phyloP scores from a whole-genome alignment of 2,329 filamentous ascomycete species.

The Dendryphion nanum region DNA sequence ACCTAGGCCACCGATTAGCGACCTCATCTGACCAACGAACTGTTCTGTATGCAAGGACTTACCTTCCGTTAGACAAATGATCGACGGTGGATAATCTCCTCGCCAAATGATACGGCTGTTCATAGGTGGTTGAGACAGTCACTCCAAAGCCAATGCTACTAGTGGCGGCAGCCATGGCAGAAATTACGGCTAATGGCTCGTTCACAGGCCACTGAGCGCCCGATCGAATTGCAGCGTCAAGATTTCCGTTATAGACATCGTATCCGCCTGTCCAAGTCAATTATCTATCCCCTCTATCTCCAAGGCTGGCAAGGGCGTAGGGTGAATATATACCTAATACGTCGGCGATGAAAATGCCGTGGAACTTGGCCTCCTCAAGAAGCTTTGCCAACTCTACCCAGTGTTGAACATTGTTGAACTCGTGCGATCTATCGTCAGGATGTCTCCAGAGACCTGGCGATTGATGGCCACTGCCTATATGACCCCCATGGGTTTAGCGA shows the following conservation, averaged over 20 bases:
- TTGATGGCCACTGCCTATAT: slow-evolving; percentile 28
- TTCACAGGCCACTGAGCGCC: slow-evolving; percentile 72
- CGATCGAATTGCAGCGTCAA: slow-evolving; percentile 59
- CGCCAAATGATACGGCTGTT: slow-evolving; percentile 67
- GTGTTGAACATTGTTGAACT: slow-evolving; percentile 47
- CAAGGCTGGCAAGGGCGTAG: not conserved
- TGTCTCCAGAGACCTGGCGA: slow-evolving; percentile 63
- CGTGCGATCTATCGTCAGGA: slow-evolving; percentile 61
- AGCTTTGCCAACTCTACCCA: slow-evolving; percentile 40
- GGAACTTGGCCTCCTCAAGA: slow-evolving; percentile 39
- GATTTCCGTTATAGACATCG: slow-evolving; percentile 66
- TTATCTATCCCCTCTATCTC: not conserved
- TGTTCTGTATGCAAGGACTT: slow-evolving; percentile 6
- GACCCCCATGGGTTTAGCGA: too few relatives aligned
- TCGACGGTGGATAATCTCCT: slow-evolving; percentile 65
- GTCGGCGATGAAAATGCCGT: slow-evolving; percentile 44
- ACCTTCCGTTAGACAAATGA: slow-evolving; percentile 63
- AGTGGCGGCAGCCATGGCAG: slow-evolving; percentile 67
- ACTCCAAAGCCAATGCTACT: slow-evolving; percentile 68
- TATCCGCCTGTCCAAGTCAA: slow-evolving; percentile 55
- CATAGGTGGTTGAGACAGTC: slow-evolving; percentile 67
- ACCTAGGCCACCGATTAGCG: slow-evolving; percentile 2
- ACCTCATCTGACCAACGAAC: too few relatives aligned
- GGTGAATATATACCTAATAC: slow-evolving; percentile 38
- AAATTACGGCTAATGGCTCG: slow-evolving; percentile 62